A percentile compares a stretch with the other conserved stretches of the same genome.
These are phyloP conservation scores for Fraxinus latifolia DNA, from an alignment of 305 asterid genomes.

Conservation along the genomic window DNA sequence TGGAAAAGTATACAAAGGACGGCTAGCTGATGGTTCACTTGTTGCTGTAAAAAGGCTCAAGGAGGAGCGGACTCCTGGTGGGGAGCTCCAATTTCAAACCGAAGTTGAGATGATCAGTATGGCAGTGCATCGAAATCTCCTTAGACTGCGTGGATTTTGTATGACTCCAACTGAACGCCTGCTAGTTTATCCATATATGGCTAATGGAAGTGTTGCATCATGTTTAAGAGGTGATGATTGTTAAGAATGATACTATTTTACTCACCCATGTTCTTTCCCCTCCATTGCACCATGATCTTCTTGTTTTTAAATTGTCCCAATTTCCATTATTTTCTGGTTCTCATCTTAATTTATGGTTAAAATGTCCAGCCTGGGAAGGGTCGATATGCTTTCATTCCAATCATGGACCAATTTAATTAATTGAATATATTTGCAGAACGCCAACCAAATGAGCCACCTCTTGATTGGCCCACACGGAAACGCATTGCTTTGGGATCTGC, in stretches of 20 bases:
- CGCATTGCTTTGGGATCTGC: conserved; percentile 57
- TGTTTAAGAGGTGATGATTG: conserved; percentile 48
- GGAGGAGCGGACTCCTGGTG: conserved; percentile 62
- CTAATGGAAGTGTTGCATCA: conserved; percentile 64
- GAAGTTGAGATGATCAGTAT: conserved; percentile 60
- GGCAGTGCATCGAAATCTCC: conserved; percentile 60
- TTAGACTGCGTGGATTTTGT: conserved; percentile 56
- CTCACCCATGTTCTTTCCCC: neutral
- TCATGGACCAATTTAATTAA: neutral
- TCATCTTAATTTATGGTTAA: neutral
- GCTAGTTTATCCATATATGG: conserved; percentile 63
- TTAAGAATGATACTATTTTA: conserved; percentile 7
- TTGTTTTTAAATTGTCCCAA: neutral
- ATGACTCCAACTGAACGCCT: conserved; percentile 56
- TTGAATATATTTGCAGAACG: conserved; percentile 36
- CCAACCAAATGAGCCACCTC: conserved; percentile 50
- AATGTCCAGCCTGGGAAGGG: neutral
- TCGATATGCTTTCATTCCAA: neutral
- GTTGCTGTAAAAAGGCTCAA: conserved; percentile 55
- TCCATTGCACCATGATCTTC: neutral
- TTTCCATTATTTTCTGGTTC: neutral
- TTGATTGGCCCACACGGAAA: conserved; percentile 54
- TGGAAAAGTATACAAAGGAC: conserved; percentile 56
- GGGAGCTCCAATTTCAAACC: conserved; percentile 59
- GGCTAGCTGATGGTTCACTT: conserved; percentile 53